Base-by-base conservation (phyloP, 179 eudicot genomes). In the Drosera spatulata region DNA sequence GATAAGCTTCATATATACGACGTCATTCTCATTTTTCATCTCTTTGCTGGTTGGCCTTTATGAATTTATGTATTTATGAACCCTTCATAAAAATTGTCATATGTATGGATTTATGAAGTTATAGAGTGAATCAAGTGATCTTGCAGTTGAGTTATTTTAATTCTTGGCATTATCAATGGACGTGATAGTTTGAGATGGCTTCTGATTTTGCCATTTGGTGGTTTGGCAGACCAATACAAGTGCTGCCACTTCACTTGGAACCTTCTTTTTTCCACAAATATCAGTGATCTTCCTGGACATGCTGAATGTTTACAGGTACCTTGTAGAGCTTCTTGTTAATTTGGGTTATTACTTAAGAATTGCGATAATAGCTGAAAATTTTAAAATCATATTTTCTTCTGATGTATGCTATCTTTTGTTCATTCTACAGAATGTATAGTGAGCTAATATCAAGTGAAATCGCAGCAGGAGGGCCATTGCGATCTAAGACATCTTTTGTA, bases 241-340 rank as follows among this genome's bases (percentile, higher is more conserved):
- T 64, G 88, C 73, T 64, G 96, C 99, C 55, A 81, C 66, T 74
- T 77, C 99, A 64, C 84, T 94, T 58, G 99, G 99, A 67, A 85
- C 97, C 56, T 87, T 66, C 71, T 94, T 87, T 71, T 74, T 91
- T 59, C 77, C 97, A 2, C 99, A 94, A 80, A 94, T 94, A 44
- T 73, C 94, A 40, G 58, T 85, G 58, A 91, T 90, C 73, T 90
- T 94, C 68, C 68, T 90, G 79, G 97, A 94, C 81, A 91, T 94
- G 99, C 96, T 94, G 60, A 94, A 91, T 80, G 97, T 94, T 49
- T 94, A 94, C 85, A 91, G 86, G 99, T 91, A 71, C 8, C 53
- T 50, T n/a, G 50, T 42, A 55, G n/a, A 12, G 9, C 39, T 6
- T 7, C 3, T 33, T 44, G 14, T 55, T 11, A 46, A 43, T 33